Percentiles rank a stretch among this genome's conserved stretches.
These are phyloP conservation scores for Sonneratia caseolaris DNA, from an alignment of 345 rosid species.

Conservation along the genomic window DNA sequence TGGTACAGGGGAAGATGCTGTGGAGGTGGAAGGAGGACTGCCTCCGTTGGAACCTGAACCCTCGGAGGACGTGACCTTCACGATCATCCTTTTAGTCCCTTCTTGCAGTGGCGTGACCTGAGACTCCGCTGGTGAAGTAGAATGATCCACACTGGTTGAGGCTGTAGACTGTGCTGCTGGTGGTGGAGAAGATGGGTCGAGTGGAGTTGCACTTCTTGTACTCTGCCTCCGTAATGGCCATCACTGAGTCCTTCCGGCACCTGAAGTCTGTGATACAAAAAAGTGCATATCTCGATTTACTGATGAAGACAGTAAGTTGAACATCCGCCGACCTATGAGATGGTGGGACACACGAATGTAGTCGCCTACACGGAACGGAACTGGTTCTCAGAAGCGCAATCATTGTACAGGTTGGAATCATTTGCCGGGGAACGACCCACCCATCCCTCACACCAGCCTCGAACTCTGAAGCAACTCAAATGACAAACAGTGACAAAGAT, in stretches of 20 bases:
- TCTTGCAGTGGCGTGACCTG: conserved; percentile 31
- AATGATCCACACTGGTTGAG: conserved; percentile 31
- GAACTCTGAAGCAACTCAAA: conserved; percentile 30
- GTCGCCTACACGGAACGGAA: conserved; percentile 42
- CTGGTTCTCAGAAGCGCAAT: conserved; percentile 51
- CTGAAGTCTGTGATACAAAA: conserved; percentile 22
- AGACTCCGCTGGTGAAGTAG: conserved; percentile 50
- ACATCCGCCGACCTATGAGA: too few species aligned
- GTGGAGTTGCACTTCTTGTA: conserved; percentile 49
- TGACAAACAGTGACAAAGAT: conserved; percentile 9
- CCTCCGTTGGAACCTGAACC: conserved; percentile 4
- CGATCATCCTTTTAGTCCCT: conserved; percentile 43
- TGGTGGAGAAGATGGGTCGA: conserved; percentile 41
- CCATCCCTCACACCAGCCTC: conserved; percentile 36
- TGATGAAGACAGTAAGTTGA: too few species aligned
- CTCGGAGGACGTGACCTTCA: conserved; percentile 28
- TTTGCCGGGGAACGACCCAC: conserved; percentile 46
- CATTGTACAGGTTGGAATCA: conserved; percentile 39
- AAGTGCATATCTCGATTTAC: not conserved
- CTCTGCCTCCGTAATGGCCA: conserved; percentile 35
- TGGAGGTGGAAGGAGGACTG: conserved; percentile 2
- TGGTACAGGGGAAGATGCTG: not conserved
- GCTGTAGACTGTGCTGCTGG: conserved; percentile 32
- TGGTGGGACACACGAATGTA: conserved; percentile 25
- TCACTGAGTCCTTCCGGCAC: conserved; percentile 46